Percentiles rank a stretch among this genome's conserved stretches.
Evolutionary conservation across 345 rosid genomes (phyloP).

Genomic region (Xanthoceras sorbifolium): DNA sequence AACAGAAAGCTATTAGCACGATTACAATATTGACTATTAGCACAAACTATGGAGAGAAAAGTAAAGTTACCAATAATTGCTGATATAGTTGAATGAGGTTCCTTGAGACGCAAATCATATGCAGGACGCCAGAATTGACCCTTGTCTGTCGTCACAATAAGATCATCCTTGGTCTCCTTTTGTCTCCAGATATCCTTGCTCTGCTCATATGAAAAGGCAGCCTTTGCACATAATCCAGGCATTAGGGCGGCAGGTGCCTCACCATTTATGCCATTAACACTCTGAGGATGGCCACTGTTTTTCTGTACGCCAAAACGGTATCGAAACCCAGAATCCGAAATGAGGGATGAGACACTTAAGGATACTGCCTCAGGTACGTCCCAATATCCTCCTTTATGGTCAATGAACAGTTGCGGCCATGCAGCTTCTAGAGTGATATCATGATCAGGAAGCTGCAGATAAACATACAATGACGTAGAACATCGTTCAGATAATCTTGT

Average conservation of each 20-base stretch:
- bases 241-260: slow-evolving; percentile 60
- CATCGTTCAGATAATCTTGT: background rate
- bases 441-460: slow-evolving; percentile 66
- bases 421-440: slow-evolving; percentile 83
- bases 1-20: too few species aligned
- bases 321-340: slow-evolving; percentile 56
- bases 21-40: too few species aligned
- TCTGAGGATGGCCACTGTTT: slow-evolving; percentile 57
- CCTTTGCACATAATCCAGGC: slow-evolving; percentile 84
- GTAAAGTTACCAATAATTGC: slow-evolving; percentile 61
- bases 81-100: slow-evolving; percentile 78
- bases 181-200: slow-evolving; percentile 71
- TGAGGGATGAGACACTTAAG: slow-evolving; percentile 63
- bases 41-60: background rate
- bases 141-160: slow-evolving; percentile 39
- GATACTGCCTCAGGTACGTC: slow-evolving; percentile 85
- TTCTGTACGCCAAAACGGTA: slow-evolving; percentile 75
- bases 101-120: slow-evolving; percentile 61
- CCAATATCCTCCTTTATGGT: slow-evolving; percentile 76
- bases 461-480: background rate
- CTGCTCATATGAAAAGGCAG: slow-evolving; percentile 73
- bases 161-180: slow-evolving; percentile 41
- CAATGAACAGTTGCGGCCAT: slow-evolving; percentile 79
- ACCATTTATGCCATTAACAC: slow-evolving; percentile 37
- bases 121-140: slow-evolving; percentile 44